Evolutionary conservation across 176 grass and related monocot genomes (phyloP).

Genomic region (Triticum urartu): DNA sequence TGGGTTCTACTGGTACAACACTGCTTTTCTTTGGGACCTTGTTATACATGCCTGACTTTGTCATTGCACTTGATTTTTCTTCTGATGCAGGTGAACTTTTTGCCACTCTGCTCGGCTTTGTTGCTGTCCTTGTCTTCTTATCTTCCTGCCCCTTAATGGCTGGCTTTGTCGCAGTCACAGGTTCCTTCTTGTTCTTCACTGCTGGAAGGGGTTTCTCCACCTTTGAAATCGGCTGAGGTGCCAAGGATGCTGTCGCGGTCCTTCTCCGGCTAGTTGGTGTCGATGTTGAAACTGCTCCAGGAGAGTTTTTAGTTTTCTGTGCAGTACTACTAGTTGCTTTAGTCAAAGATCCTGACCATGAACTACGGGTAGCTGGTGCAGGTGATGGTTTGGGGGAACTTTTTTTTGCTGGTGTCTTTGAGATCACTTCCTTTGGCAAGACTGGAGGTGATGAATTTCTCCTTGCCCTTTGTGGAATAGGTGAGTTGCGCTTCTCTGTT

Average conservation of each 20-base stretch:
- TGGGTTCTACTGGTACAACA: slow-evolving; percentile 87
- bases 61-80: slow-evolving; percentile 47
- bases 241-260: slow-evolving; percentile 22
- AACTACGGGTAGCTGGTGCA: slow-evolving; percentile 59
- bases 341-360: slow-evolving; percentile 68
- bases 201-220: slow-evolving; percentile 39
- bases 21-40: slow-evolving; percentile 96
- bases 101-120: slow-evolving; percentile 46
- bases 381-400: slow-evolving; percentile 69
- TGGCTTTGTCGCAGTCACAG: slow-evolving; percentile 27
- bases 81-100: slow-evolving; percentile 56
- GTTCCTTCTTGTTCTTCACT: slow-evolving; percentile 59
- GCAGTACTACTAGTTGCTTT: slow-evolving; percentile 57
- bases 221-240: slow-evolving; percentile 56
- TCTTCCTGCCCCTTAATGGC: slow-evolving; percentile 59
- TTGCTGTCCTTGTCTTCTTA: slow-evolving; percentile 53
- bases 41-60: slow-evolving; percentile 63
- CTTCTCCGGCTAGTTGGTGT: slow-evolving; percentile 66
- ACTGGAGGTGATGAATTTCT: slow-evolving; percentile 92
- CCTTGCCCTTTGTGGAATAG: slow-evolving; percentile 53
- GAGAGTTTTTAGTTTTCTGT: slow-evolving; percentile 61
- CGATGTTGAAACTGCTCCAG: slow-evolving; percentile 35
- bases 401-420: slow-evolving; percentile 67
- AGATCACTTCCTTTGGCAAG: slow-evolving; percentile 61
- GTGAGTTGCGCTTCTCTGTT: slow-evolving; percentile 66